Conservation (phyloP, 148 eudicot species). For the Vaccinium myrtillus region DNA sequence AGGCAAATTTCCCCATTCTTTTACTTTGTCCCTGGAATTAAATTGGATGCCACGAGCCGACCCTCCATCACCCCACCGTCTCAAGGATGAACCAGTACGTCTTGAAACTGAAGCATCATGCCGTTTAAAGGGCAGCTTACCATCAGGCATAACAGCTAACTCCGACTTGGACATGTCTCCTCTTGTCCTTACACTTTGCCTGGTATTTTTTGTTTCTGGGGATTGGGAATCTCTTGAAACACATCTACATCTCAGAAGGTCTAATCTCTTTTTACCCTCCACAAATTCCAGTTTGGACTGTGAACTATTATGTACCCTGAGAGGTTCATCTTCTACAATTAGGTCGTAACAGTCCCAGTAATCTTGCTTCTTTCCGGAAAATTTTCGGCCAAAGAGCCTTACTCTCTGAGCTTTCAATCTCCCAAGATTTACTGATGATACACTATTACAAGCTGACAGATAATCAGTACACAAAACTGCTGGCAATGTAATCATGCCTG, state of each 20-base stretch:
- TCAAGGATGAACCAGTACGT: slow-evolving; percentile 35
- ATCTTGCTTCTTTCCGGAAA: slow-evolving; percentile 33
- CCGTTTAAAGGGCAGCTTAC: slow-evolving; percentile 26
- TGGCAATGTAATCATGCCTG: slow-evolving; percentile 1
- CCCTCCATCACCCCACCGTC: slow-evolving; percentile 60
- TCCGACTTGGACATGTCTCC: slow-evolving; percentile 4
- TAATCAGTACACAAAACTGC: neutral
- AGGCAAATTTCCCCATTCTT: slow-evolving; percentile 36
- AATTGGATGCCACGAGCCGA: slow-evolving; percentile 20
- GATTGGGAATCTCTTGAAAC: slow-evolving; percentile 6
- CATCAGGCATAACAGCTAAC: slow-evolving; percentile 27
- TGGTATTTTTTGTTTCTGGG: neutral
- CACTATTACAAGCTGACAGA: slow-evolving; percentile 20
- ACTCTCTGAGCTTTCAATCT: slow-evolving; percentile 68
- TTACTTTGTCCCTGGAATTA: slow-evolving; percentile 30
- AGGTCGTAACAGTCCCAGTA: slow-evolving; percentile 27
- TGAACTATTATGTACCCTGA: slow-evolving; percentile 7
- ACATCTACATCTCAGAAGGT: neutral
- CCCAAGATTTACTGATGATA: slow-evolving; percentile 41
- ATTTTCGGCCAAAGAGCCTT: slow-evolving; percentile 40
- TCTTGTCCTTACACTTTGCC: slow-evolving; percentile 16
- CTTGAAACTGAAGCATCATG: slow-evolving; percentile 24
- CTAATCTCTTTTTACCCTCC: slow-evolving; percentile 20
- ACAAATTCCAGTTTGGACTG: slow-evolving; percentile 26
- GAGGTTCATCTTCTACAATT: slow-evolving; percentile 22